Percentiles rank a stretch among this genome's conserved stretches.
Evolutionary conservation across 2,329 filamentous ascomycete genomes (phyloP).

Genomic region (Teratosphaeria gauchensis): DNA sequence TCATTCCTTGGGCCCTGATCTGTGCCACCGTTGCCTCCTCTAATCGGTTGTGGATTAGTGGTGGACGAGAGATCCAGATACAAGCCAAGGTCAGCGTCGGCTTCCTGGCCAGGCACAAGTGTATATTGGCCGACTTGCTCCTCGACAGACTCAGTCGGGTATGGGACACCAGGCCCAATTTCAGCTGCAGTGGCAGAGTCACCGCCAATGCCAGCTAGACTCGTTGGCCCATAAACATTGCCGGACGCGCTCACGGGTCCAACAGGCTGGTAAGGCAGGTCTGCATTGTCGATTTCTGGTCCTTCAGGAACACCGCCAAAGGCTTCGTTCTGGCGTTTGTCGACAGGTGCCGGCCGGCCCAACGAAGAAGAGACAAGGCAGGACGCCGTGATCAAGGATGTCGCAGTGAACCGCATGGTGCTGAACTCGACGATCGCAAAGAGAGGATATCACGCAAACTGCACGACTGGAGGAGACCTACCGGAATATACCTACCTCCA

Average conservation of each 20-base stretch:
- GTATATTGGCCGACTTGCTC: conserved; percentile 21
- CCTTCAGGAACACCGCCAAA: not conserved
- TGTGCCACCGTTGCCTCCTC: conserved; percentile 24
- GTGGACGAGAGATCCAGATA: conserved; percentile 30
- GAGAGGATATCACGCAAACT: not conserved
- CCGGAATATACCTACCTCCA: not conserved
- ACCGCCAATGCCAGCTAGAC: not conserved
- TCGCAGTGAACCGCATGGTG: not conserved
- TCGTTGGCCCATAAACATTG: not conserved
- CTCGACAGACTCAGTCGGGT: not conserved
- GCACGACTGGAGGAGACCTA: not conserved
- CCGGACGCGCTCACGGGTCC: not conserved
- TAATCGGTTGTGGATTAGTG: conserved; percentile 33
- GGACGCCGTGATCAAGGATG: not conserved
- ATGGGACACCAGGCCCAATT: not conserved
- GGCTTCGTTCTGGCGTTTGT: not conserved
- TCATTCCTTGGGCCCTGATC: conserved; percentile 21
- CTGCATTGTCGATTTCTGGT: not conserved
- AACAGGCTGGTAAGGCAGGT: not conserved
- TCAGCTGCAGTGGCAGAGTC: not conserved
- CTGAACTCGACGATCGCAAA: not conserved
- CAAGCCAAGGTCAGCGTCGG: conserved; percentile 28
- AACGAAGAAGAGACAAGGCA: not conserved
- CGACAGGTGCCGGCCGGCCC: not conserved
- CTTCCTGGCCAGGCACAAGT: conserved; percentile 27